Percentiles rank a stretch among this genome's conserved stretches.
Evolutionary conservation across 2,329 filamentous ascomycete species (phyloP).

Genomic region (Pseudocercospora eumusae): DNA sequence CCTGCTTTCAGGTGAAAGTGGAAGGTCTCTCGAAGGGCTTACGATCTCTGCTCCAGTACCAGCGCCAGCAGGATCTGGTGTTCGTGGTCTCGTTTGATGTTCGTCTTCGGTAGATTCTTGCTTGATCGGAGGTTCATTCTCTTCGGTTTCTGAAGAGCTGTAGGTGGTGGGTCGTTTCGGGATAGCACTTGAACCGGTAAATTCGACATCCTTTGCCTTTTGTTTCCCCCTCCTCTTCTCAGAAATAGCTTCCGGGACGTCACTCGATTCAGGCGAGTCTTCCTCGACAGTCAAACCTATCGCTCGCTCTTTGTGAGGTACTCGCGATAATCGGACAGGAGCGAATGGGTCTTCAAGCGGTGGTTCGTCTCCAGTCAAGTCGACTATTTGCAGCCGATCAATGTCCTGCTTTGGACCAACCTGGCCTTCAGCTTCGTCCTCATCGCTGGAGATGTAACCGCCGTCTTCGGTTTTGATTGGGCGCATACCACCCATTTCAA

Average conservation of each 20-base stretch:
- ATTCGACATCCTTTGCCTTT: conserved; percentile 45
- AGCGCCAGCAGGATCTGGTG: conserved; percentile 23
- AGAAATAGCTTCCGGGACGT: conserved; percentile 20
- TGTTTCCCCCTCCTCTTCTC: conserved; percentile 44
- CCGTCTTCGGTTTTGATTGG: conserved; percentile 40
- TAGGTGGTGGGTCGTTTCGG: conserved; percentile 44
- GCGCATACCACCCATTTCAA: conserved; percentile 27
- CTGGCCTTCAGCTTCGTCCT: conserved; percentile 54
- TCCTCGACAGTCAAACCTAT: conserved; percentile 49
- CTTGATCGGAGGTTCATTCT: conserved; percentile 50
- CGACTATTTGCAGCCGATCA: conserved; percentile 59
- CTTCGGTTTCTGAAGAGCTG: conserved; percentile 42
- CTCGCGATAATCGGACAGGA: conserved; percentile 59
- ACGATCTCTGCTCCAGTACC: conserved; percentile 25
- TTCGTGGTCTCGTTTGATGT: conserved; percentile 30
- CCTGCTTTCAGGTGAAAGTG: conserved; percentile 40
- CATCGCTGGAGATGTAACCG: conserved; percentile 52
- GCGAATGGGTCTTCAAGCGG: conserved; percentile 41
- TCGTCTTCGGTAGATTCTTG: conserved; percentile 56
- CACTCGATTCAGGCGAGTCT: conserved; percentile 31
- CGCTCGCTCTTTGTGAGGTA: conserved; percentile 57
- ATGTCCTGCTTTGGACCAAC: conserved; percentile 55
- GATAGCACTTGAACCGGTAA: conserved; percentile 46
- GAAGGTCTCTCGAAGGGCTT: conserved; percentile 35
- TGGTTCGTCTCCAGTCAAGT: conserved; percentile 52